phyloP scores from a whole-genome alignment of 306 rosid genomes.

The Lathyrus sativus region DNA sequence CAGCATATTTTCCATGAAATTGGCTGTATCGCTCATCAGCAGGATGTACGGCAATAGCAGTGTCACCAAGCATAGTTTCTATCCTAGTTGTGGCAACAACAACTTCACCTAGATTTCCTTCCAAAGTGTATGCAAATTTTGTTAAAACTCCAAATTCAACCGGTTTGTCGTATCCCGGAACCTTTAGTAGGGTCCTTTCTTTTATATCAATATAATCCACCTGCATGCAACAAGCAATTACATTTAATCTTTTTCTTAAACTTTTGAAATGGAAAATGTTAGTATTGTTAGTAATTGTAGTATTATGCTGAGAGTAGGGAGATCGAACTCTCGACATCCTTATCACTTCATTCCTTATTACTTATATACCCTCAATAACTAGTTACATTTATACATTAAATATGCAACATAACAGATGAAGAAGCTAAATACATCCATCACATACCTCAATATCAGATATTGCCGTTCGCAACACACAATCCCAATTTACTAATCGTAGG shows the following conservation, averaged over 20 bases:
- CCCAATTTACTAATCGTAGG: slow-evolving; percentile 92
- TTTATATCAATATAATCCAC: slow-evolving; percentile 87
- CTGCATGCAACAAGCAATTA: slow-evolving; percentile 49
- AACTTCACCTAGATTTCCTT: slow-evolving; percentile 80
- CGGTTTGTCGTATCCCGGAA: slow-evolving; percentile 80
- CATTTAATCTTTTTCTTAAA: background rate
- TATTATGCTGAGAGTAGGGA: too few species aligned
- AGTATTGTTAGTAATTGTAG: too few species aligned
- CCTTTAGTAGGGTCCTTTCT: slow-evolving; percentile 65
- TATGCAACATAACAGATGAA: slow-evolving; percentile 10
- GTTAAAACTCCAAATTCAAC: slow-evolving; percentile 90
- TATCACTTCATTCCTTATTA: too few species aligned
- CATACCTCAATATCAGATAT: slow-evolving; percentile 94
- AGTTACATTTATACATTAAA: slow-evolving; percentile 30
- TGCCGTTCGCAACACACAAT: slow-evolving; percentile 86
- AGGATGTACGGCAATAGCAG: slow-evolving; percentile 92
- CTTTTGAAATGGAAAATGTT: too few species aligned
- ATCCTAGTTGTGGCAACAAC: slow-evolving; percentile 94
- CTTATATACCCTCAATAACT: slow-evolving; percentile 10
- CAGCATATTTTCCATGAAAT: slow-evolving; percentile 83
- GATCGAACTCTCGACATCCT: too few species aligned
- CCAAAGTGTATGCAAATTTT: slow-evolving; percentile 86
- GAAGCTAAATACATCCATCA: slow-evolving; percentile 6
- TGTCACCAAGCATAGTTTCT: slow-evolving; percentile 98
- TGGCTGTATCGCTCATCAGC: slow-evolving; percentile 64